Evolutionary conservation across 1,284 basidiomycete species (phyloP).

Genomic region (Irpex sp.): DNA sequence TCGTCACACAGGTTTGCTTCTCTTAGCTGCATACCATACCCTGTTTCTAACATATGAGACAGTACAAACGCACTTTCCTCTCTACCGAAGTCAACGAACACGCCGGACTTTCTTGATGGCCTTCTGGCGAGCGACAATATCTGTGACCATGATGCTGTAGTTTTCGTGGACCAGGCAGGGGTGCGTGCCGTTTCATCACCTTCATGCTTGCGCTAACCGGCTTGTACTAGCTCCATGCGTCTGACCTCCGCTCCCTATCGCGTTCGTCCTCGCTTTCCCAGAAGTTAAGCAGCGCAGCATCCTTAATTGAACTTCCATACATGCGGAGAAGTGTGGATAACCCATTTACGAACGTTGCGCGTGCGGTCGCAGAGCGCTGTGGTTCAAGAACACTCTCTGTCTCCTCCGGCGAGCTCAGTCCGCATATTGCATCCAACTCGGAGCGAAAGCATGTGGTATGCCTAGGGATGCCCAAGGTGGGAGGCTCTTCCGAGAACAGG

Average conservation of each 20-base stretch:
- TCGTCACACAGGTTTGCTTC: slow-evolving; percentile 52
- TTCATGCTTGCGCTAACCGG: slow-evolving; percentile 3
- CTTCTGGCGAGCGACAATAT: slow-evolving; percentile 45
- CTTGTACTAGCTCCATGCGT: slow-evolving; percentile 55
- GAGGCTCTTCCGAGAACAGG: slow-evolving; percentile 36
- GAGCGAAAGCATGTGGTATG: slow-evolving; percentile 53
- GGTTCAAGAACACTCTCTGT: slow-evolving; percentile 41
- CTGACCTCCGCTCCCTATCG: slow-evolving; percentile 60
- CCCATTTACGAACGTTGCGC: slow-evolving; percentile 33
- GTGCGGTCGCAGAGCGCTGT: slow-evolving; percentile 48
- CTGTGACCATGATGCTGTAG: slow-evolving; percentile 61
- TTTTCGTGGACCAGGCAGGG: slow-evolving; percentile 66
- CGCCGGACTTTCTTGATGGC: slow-evolving; percentile 34
- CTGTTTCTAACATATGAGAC: slow-evolving; percentile 2
- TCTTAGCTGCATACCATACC: too few relatives aligned
- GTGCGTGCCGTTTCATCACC: slow-evolving; percentile 36
- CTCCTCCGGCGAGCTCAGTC: slow-evolving; percentile 32
- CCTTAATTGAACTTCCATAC: slow-evolving; percentile 61
- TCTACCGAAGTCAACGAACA: slow-evolving; percentile 32
- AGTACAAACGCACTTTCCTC: slow-evolving; percentile 47
- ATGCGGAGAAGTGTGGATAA: slow-evolving; percentile 32
- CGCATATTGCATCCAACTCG: slow-evolving; percentile 25
- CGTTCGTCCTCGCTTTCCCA: slow-evolving; percentile 46
- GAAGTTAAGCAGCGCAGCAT: slow-evolving; percentile 43
- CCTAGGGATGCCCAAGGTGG: slow-evolving; percentile 51